Base-by-base conservation (phyloP, 352 stramenopile species). In the Phytophthora citricola region DNA sequence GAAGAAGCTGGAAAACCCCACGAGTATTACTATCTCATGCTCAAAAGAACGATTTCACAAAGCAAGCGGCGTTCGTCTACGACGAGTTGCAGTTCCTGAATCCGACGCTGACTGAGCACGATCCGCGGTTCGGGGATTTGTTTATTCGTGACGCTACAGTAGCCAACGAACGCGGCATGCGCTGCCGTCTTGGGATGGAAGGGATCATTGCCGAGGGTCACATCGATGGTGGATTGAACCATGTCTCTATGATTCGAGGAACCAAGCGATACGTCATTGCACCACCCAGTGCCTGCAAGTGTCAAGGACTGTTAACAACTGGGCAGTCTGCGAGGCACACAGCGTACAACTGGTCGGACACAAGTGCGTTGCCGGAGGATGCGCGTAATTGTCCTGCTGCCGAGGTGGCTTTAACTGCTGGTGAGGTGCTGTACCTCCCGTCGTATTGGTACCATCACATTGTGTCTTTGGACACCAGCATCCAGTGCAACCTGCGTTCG, bases 381-480 rank as follows among this genome's bases (percentile, higher is more conserved):
- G 66, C 65, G 20, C 63, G 78, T 14, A 62, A 88, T 31, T 95
- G 91, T 24, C 78, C 73, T 8, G 76, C 78, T 9, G 94, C 92
- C 6, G 96, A 99, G 63, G 94, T 98, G 7, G 79, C 98, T 3
- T 71, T 99, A 27, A 86, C 85, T 17, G 79, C 87, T 1, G 97
- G 97, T 5, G 96, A 99, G 75, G 91, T 98, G 8, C 66, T 99
- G 26, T 99, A 98, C 73, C 70, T 99, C 27, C 96, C 96, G 7
- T 97, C 93, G 7, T 91, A 82, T 58, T 99, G 93, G 92, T 98
- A 98, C 70, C 96, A 99, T 73, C 97, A 96, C 67, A 98, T 99
- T 68, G 89, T 98, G 6, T 97, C 90, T 39, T 76, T 98, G 11
- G 91, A 97, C 65, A 92, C 97, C 27, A 98, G 90, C 69, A 95